A percentile compares a stretch with the other conserved stretches of the same genome.
These are phyloP conservation scores for Lecanicillium sp. DNA, from an alignment of 2,329 filamentous ascomycete species.

Conservation along the genomic window DNA sequence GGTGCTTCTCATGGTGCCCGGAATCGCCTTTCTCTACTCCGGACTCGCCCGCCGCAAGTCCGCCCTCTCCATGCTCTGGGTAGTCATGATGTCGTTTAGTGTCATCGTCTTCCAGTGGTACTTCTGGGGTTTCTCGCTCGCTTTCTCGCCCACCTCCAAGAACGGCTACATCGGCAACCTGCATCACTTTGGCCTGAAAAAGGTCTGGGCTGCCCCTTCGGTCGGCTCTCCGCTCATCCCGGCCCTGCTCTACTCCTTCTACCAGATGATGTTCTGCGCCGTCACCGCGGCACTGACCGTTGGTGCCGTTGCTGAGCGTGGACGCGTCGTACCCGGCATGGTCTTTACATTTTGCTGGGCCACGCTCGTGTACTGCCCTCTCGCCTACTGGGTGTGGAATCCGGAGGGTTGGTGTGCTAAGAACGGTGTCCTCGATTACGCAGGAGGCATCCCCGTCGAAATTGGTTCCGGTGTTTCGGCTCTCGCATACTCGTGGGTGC, in stretches of 20 bases:
- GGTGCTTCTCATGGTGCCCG: slow-evolving; percentile 94
- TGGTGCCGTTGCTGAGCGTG: slow-evolving; percentile 88
- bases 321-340: slow-evolving; percentile 87
- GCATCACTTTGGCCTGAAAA: slow-evolving; percentile 80
- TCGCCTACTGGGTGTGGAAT: slow-evolving; percentile 97
- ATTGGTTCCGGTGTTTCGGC: slow-evolving; percentile 91
- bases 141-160: slow-evolving; percentile 74
- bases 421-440: slow-evolving; percentile 92
- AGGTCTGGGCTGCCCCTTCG: slow-evolving; percentile 76
- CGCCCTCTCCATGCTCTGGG: slow-evolving; percentile 94
- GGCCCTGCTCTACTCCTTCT: slow-evolving; percentile 88
- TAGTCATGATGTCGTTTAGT: slow-evolving; percentile 87
- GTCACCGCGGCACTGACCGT: slow-evolving; percentile 89
- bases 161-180: slow-evolving; percentile 92
- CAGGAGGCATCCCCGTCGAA: slow-evolving; percentile 93
- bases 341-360: slow-evolving; percentile 96
- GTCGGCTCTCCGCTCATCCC: slow-evolving; percentile 84
- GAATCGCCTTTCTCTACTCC: slow-evolving; percentile 95
- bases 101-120: slow-evolving; percentile 98
- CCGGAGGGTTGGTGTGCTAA: slow-evolving; percentile 86
- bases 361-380: slow-evolving; percentile 92
- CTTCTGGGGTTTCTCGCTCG: slow-evolving; percentile 97
- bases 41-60: slow-evolving; percentile 97
- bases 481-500: slow-evolving; percentile 89
- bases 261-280: slow-evolving; percentile 97